Conservation (phyloP, 768 basidiomycete genomes). For the Tricholoma sp. region DNA sequence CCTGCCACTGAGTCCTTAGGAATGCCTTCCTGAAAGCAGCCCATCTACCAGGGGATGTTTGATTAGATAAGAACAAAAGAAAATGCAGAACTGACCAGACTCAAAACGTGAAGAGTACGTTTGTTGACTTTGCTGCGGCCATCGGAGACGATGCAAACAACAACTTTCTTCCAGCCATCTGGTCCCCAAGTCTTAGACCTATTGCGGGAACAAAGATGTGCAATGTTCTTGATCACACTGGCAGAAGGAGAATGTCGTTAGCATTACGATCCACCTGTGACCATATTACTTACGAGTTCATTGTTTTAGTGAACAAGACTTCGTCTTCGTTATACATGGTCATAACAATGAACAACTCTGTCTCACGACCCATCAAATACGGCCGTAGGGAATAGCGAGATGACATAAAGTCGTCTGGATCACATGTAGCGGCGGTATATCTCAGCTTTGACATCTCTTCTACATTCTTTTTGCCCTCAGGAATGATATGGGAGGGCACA, state of each 20-base stretch:
- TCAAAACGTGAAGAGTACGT: slow-evolving; percentile 85
- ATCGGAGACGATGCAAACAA: slow-evolving; percentile 84
- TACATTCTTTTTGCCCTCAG: slow-evolving; percentile 51
- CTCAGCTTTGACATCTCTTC: slow-evolving; percentile 84
- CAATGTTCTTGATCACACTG: slow-evolving; percentile 84
- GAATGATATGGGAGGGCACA: slow-evolving; percentile 75
- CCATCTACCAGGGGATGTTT: slow-evolving; percentile 50
- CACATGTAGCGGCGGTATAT: slow-evolving; percentile 86
- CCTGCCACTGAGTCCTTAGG: slow-evolving; percentile 85
- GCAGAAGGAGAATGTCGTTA: slow-evolving; percentile 9
- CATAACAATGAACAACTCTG: slow-evolving; percentile 93
- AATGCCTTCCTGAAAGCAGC: slow-evolving; percentile 84
- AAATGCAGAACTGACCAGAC: slow-evolving; percentile 46
- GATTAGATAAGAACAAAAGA: neutral
- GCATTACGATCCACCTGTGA: slow-evolving; percentile 1
- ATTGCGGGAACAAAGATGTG: slow-evolving; percentile 66
- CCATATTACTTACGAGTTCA: slow-evolving; percentile 64
- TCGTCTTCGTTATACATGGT: slow-evolving; percentile 97
- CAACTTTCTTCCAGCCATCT: slow-evolving; percentile 87
- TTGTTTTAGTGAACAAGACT: slow-evolving; percentile 69
- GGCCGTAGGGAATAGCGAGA: slow-evolving; percentile 75
- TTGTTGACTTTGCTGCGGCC: slow-evolving; percentile 86
- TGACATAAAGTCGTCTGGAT: slow-evolving; percentile 83
- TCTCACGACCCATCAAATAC: slow-evolving; percentile 73
- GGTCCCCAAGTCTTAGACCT: slow-evolving; percentile 82